Conservation (phyloP, 1,284 basidiomycete species). For the Marasmius oreades region DNA sequence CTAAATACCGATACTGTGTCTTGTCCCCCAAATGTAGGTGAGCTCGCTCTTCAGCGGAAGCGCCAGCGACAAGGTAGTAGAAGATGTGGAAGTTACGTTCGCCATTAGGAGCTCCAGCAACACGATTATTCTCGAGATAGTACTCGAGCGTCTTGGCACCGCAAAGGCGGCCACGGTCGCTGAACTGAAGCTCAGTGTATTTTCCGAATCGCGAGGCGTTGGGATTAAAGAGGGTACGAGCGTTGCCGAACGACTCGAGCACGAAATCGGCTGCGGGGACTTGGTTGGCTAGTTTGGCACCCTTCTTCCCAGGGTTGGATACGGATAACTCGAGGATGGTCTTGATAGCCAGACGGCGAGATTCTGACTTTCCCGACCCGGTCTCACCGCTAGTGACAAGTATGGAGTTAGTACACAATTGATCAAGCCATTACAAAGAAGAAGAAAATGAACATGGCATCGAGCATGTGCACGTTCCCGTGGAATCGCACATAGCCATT, state of each 20-base stretch:
- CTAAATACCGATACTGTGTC: conserved; percentile 81
- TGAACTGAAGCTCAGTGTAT: conserved; percentile 94
- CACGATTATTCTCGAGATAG: conserved; percentile 88
- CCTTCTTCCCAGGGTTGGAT: conserved; percentile 90
- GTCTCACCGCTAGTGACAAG: conserved; percentile 74
- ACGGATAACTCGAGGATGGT: conserved; percentile 86
- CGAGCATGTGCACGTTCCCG: not conserved
- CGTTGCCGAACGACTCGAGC: conserved; percentile 90
- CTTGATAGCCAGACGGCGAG: conserved; percentile 86
- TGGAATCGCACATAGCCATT: not conserved
- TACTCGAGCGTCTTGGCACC: conserved; percentile 97
- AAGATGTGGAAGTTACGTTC: conserved; percentile 98
- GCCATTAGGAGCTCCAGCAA: conserved; percentile 76
- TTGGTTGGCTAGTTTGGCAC: conserved; percentile 80
- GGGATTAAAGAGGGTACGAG: conserved; percentile 85
- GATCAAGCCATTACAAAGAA: not conserved
- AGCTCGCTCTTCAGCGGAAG: conserved; percentile 81
- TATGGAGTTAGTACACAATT: not conserved
- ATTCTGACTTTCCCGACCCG: conserved; percentile 92
- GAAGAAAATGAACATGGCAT: not conserved
- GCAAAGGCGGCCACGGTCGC: conserved; percentile 81
- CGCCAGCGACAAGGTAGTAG: conserved; percentile 92
- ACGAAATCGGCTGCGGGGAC: conserved; percentile 94
- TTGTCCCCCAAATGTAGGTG: conserved; percentile 84
- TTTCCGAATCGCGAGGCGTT: conserved; percentile 92